Conservation (phyloP, 768 basidiomycete genomes). For the Suillus clintonianus region DNA sequence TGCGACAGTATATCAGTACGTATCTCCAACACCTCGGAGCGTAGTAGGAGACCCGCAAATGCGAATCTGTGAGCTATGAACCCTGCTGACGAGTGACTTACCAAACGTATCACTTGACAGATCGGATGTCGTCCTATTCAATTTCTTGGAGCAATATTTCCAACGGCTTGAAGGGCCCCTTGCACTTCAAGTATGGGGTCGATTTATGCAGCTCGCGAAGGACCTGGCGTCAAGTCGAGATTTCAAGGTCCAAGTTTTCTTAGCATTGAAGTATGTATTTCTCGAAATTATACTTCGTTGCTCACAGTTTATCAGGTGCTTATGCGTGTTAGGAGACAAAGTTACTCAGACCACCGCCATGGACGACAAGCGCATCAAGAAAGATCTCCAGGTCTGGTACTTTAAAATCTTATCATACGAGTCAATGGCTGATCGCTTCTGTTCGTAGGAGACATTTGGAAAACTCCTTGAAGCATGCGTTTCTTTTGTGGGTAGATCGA, state of each 20-base stretch:
- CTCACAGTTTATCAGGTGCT: slow-evolving; percentile 51
- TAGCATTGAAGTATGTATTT: slow-evolving; percentile 64
- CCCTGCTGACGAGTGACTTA: background rate
- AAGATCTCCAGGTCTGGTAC: slow-evolving; percentile 78
- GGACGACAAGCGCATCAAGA: slow-evolving; percentile 84
- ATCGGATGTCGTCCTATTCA: slow-evolving; percentile 71
- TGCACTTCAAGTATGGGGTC: slow-evolving; percentile 89
- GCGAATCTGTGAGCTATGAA: slow-evolving; percentile 59
- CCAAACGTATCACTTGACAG: slow-evolving; percentile 37
- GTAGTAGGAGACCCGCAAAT: slow-evolving; percentile 60
- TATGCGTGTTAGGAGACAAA: slow-evolving; percentile 80
- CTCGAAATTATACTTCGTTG: slow-evolving; percentile 1
- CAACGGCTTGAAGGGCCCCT: slow-evolving; percentile 84
- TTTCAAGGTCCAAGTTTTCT: slow-evolving; percentile 71
- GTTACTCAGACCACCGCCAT: slow-evolving; percentile 86
- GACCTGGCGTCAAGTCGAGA: slow-evolving; percentile 72
- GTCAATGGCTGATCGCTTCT: background rate
- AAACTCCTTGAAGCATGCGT: slow-evolving; percentile 85
- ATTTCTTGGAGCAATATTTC: slow-evolving; percentile 87
- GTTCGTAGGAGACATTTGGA: slow-evolving; percentile 70
- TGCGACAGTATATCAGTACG: slow-evolving; percentile 80
- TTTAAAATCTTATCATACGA: background rate
- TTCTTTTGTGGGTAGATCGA: slow-evolving; percentile 67
- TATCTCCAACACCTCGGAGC: slow-evolving; percentile 55
- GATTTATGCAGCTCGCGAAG: slow-evolving; percentile 75